Conservation (phyloP, 495 filamentous ascomycete genomes). For the Penicillium bovifimosum region DNA sequence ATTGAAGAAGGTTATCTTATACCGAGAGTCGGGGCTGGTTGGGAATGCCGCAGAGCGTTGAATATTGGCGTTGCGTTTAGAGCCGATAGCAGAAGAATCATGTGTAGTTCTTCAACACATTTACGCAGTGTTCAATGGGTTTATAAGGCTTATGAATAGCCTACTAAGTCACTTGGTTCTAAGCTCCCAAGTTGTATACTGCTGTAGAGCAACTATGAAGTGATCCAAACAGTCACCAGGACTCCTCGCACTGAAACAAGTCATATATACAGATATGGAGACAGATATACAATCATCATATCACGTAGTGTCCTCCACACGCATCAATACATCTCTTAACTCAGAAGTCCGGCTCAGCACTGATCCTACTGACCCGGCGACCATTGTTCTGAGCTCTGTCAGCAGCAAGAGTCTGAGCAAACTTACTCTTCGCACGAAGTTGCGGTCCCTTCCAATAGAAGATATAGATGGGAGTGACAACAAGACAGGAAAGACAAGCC, state of each 20-base stretch:
- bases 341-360: constrained; percentile 2
- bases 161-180: no score
- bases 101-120: no score
- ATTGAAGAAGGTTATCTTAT: no score
- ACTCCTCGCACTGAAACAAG: background rate
- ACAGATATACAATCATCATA: background rate
- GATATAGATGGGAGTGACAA: constrained; percentile 44
- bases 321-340: background rate
- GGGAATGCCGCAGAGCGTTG: no score
- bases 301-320: background rate
- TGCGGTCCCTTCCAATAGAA: constrained; percentile 47
- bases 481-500: constrained; percentile 38
- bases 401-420: constrained; percentile 33
- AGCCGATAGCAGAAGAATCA: no score
- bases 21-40: no score
- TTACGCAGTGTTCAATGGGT: no score
- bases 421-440: constrained; percentile 41
- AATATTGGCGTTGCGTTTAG: no score
- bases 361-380: constrained; percentile 23
- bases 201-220: background rate
- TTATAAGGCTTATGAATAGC: no score
- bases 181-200: no score
- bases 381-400: constrained; percentile 27
- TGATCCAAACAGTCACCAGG: background rate
- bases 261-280: constrained; percentile 5